Percentiles rank a stretch among this genome's conserved stretches.
phyloP scores from a whole-genome alignment of 257 asterid species.

The Solanum chiquidenum region DNA sequence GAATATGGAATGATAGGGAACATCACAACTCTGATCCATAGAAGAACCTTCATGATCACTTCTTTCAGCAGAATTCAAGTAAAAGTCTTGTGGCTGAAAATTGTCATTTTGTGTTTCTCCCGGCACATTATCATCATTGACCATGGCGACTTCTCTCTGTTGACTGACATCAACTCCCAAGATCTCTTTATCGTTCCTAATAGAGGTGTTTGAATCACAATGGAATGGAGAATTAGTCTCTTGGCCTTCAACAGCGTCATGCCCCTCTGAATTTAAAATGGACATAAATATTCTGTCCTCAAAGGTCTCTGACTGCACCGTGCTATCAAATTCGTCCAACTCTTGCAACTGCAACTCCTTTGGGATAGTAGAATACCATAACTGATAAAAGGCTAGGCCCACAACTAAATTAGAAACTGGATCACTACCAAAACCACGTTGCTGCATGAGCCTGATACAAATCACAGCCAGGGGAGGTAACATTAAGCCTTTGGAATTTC shows the following conservation, averaged over 20 bases:
- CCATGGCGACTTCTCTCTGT: slow-evolving; percentile 15
- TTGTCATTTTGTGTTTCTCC: slow-evolving; percentile 21
- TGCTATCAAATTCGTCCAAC: slow-evolving; percentile 14
- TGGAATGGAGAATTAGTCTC: slow-evolving; percentile 15
- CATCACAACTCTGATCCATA: slow-evolving; percentile 19
- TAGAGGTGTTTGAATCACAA: slow-evolving; percentile 45
- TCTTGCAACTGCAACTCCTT: slow-evolving; percentile 43
- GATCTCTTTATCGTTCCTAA: slow-evolving; percentile 47
- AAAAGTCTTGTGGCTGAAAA: slow-evolving; percentile 17
- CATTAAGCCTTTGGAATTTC: background rate
- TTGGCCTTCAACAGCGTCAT: slow-evolving; percentile 28
- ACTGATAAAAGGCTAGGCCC: slow-evolving; percentile 57
- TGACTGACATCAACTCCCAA: slow-evolving; percentile 7
- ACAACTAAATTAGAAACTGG: slow-evolving; percentile 65
- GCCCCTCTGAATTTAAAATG: slow-evolving; percentile 26
- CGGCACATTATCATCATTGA: slow-evolving; percentile 19
- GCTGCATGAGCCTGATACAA: slow-evolving; percentile 58
- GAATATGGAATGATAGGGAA: slow-evolving; percentile 53
- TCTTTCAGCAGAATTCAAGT: slow-evolving; percentile 21
- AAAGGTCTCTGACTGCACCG: slow-evolving; percentile 27
- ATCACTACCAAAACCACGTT: slow-evolving; percentile 44
- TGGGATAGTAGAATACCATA: slow-evolving; percentile 65
- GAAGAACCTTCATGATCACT: slow-evolving; percentile 25
- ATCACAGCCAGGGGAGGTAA: slow-evolving; percentile 1
- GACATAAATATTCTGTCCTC: slow-evolving; percentile 20